Base-by-base conservation (phyloP, 495 filamentous ascomycete genomes). In the Stereocaulon alpinum region DNA sequence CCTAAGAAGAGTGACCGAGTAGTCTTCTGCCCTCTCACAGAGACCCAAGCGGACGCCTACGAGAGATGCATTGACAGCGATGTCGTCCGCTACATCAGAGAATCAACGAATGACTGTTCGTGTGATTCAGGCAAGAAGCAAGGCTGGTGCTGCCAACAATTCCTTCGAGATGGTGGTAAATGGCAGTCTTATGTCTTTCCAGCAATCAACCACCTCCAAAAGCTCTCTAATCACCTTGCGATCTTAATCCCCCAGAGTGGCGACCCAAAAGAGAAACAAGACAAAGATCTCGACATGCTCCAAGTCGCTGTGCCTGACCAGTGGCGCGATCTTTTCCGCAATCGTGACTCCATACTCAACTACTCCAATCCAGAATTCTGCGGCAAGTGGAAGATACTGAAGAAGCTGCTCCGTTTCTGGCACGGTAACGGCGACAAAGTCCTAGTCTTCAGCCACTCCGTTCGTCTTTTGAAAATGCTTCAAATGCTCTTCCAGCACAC, bases 1-100 rank as follows among this genome's bases (percentile, higher is more conserved):
- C 93, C 93, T 0, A 94, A 93, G 71, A 98, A 98, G 76, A 87
- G 78, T 41, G 93, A 98, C 68, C 85, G 84, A 44, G 92, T 98
- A 0, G 91, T 97, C 1, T 98, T 98, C 69, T 97, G 94, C 66
- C 90, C 88, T 27, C 76, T 97, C 42, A 96, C 91, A 0, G 80
- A 83, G 17, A 84, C 83, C 2, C 94, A 97, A 68, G 78, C 80
- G 29, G 84, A 87, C 29, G 93, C 91, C 3, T 98, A 98, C 66
- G 83, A 92, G 65, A 86, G 83, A 47, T 84, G 91, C 56, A 69
- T 95, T 15, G 80, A 82, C 48, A 86, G 88, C 55, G 82, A 87
- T 6, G 76, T 86, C 4, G 78, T 92, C n/a, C 69, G 77, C 0
- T 79, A 83, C 43, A 87, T 98, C 65, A 83, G 80, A 56, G 66